These are phyloP conservation scores for Angomonas ambiguus DNA, from an alignment of 208 protist genomes.

Conservation along the genomic window DNA sequence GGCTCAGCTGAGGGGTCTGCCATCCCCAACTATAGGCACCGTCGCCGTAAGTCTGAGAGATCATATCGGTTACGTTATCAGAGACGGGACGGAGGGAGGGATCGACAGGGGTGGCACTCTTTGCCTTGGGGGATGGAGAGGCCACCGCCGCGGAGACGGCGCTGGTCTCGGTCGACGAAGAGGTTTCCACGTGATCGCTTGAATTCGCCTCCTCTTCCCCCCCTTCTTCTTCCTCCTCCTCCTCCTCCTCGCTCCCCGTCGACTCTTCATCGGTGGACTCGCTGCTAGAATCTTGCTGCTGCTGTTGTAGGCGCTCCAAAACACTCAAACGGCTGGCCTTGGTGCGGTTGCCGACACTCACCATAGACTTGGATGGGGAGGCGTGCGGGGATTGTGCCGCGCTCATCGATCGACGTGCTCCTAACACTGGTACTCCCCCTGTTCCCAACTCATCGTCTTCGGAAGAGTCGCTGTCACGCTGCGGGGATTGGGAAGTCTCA, in stretches of 20 bases:
- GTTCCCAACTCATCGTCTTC: not conserved
- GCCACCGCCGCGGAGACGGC: not conserved
- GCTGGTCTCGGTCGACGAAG: not conserved
- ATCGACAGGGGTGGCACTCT: not conserved
- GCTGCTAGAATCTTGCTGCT: not conserved
- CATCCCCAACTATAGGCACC: not conserved
- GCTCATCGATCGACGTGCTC: not conserved
- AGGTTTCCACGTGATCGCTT: not conserved
- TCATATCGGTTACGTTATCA: not conserved
- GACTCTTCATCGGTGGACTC: not conserved
- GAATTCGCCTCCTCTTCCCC: not conserved
- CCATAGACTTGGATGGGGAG: not conserved
- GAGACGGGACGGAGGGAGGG: not conserved
- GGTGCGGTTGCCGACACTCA: not conserved
- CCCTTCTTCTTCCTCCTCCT: not conserved
- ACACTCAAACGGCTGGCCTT: not conserved
- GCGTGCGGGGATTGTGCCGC: not conserved
- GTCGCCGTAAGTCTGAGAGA: conserved; percentile 1
- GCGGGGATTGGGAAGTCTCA: not conserved
- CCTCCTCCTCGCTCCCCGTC: not conserved
- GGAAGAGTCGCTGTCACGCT: not conserved
- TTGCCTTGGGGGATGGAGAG: not conserved
- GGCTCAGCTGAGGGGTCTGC: not conserved
- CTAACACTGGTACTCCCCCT: not conserved
- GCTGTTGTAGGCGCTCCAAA: not conserved